Conservation (phyloP, 768 basidiomycete genomes). For the Mycena pura region DNA sequence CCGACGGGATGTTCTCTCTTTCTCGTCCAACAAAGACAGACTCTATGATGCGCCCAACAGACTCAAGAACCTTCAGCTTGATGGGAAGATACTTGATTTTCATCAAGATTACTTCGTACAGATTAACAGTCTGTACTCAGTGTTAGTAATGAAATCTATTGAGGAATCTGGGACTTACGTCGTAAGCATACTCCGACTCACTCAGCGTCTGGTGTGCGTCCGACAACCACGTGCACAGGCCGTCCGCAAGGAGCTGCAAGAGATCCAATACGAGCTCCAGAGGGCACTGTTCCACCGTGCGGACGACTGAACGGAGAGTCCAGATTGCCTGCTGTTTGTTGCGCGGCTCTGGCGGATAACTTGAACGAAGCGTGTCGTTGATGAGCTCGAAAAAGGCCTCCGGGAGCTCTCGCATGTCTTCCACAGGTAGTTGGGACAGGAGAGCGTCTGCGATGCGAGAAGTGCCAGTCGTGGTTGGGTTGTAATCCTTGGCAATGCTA, state of each 20-base stretch:
- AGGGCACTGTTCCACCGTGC: constrained; percentile 63
- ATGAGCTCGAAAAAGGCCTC: constrained; percentile 61
- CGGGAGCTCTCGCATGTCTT: constrained; percentile 61
- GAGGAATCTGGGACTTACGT: constrained; percentile 48
- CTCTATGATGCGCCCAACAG: constrained; percentile 57
- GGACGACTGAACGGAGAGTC: constrained; percentile 63
- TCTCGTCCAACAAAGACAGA: constrained; percentile 62
- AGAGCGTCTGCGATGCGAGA: constrained; percentile 68
- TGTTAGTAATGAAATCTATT: neutral
- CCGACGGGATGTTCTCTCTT: constrained; percentile 51
- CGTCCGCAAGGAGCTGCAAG: constrained; percentile 59
- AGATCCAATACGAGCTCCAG: constrained; percentile 50
- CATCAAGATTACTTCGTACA: constrained; percentile 68
- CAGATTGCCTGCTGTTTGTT: constrained; percentile 64
- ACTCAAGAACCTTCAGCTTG: constrained; percentile 47
- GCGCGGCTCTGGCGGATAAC: constrained; percentile 70
- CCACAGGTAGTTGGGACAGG: constrained; percentile 58
- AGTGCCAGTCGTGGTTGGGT: constrained; percentile 47
- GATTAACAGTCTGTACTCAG: constrained; percentile 57
- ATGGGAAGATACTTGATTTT: constrained; percentile 55
- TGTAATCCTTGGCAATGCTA: constrained; percentile 48
- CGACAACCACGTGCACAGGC: constrained; percentile 65
- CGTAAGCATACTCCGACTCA: constrained; percentile 61
- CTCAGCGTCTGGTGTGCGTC: constrained; percentile 62
- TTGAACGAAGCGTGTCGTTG: constrained; percentile 61